Conservation (phyloP, 257 asterid species). For the Jacaranda mimosifolia region DNA sequence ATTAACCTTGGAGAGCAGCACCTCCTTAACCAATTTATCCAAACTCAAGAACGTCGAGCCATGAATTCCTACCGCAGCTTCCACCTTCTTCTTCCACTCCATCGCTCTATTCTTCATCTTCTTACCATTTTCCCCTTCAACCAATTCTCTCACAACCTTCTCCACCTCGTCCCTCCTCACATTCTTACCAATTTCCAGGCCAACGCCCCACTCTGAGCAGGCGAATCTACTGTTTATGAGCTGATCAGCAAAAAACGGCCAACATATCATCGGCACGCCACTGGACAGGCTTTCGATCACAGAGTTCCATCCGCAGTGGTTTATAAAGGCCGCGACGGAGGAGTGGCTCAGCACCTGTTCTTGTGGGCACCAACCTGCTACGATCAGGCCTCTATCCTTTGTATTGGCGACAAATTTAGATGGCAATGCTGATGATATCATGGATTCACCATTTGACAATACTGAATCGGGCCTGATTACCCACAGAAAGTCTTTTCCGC, state of each 20-base stretch:
- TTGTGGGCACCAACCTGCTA: slow-evolving; percentile 36
- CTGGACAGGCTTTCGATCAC: slow-evolving; percentile 30
- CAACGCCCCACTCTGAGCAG: slow-evolving; percentile 13
- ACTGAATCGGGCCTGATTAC: slow-evolving; percentile 29
- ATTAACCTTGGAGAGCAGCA: slow-evolving; percentile 16
- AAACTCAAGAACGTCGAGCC: slow-evolving; percentile 26
- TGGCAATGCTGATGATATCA: slow-evolving; percentile 1
- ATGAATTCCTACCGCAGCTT: not conserved
- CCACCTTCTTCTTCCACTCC: slow-evolving; percentile 35
- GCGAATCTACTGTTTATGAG: slow-evolving; percentile 18
- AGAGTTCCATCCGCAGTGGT: slow-evolving; percentile 39
- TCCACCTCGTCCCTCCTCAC: too few relatives aligned
- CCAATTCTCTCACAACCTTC: slow-evolving; percentile 11
- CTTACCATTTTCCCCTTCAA: not conserved
- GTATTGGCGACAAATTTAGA: slow-evolving; percentile 13
- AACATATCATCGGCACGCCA: slow-evolving; percentile 39
- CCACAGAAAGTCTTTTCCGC: slow-evolving; percentile 31
- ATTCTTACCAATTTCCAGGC: slow-evolving; percentile 25
- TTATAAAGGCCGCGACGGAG: slow-evolving; percentile 27
- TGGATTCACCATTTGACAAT: not conserved
- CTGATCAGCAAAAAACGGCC: slow-evolving; percentile 40
- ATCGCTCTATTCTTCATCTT: slow-evolving; percentile 7
- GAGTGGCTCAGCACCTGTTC: slow-evolving; percentile 33
- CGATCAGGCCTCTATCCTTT: slow-evolving; percentile 26
- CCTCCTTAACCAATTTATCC: slow-evolving; percentile 10